Evolutionary conservation across 768 basidiomycete species (phyloP), one percentile per base, ranked within the genome.

Genomic region (Psilocybe azurescens): DNA sequence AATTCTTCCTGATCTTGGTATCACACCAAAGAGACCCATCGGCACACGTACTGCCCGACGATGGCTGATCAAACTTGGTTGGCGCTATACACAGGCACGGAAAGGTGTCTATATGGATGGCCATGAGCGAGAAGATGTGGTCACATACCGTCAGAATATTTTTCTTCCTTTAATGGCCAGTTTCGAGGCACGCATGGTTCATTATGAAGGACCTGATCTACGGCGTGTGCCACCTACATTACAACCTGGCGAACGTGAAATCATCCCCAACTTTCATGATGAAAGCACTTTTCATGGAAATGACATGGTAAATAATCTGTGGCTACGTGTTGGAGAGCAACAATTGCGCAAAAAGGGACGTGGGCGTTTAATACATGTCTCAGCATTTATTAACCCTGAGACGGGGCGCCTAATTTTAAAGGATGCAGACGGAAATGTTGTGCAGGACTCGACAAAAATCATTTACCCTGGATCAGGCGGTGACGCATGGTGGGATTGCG

Each of bases 21-120:
- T 79, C 51, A 56, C 53, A 0, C 56, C 66, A 0, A 71, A 66
- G 28, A 60, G 58, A 8, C 74, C 73, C 0, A 61, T 78, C 9
- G 63, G 70, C 57, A 65, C n/a, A n/a, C n/a, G n/a, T n/a, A n/a
- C n/a, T n/a, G n/a, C n/a, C n/a, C n/a, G n/a, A n/a, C n/a, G n/a
- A 0, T 83, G 83, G 80, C 67, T 84, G 46, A 53, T 67, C 3
- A 70, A 71, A 39, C 59, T 82, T 4, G 73, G 69, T 0, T 81
- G 75, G 72, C 33, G 67, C 1, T 69, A 69, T 50, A 73, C 68
- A 9, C 20, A 70, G 6, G 41, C 68, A 0, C 63, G 66, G 20
- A 77, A 75, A 41, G 79, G 80, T 0, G 72, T 78, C n/a, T 75
- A 69, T 51, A 56, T 69, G 11, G 68, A 72, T 67, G 69, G 68